These are phyloP conservation scores for Postia placenta DNA, from an alignment of 768 basidiomycete genomes.

Conservation along the genomic window DNA sequence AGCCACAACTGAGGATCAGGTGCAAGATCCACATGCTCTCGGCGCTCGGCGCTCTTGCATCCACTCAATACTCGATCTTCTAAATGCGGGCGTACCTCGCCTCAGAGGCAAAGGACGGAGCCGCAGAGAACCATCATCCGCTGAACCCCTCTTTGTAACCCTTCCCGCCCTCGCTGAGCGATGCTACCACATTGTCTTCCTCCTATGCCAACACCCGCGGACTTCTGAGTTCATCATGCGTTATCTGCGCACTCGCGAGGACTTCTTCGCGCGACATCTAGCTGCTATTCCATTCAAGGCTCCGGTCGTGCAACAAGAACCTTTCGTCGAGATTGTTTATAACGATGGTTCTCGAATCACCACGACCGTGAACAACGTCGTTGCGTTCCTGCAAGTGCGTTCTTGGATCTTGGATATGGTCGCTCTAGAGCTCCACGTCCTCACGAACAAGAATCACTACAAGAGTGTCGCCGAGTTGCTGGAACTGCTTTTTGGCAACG, in stretches of 20 bases:
- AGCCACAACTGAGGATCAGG: slow-evolving; percentile 50
- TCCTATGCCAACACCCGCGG: slow-evolving; percentile 80
- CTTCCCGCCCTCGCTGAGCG: slow-evolving; percentile 81
- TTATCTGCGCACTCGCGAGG: slow-evolving; percentile 81
- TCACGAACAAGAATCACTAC: slow-evolving; percentile 71
- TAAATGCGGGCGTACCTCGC: slow-evolving; percentile 67
- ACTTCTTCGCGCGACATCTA: slow-evolving; percentile 88
- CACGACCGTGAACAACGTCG: slow-evolving; percentile 62
- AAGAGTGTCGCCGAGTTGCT: slow-evolving; percentile 72
- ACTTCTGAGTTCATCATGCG: slow-evolving; percentile 79
- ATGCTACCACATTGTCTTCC: slow-evolving; percentile 76
- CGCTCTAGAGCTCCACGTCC: slow-evolving; percentile 82
- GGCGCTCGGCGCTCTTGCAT: slow-evolving; percentile 65
- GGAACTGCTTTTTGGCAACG: slow-evolving; percentile 74
- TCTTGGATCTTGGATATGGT: slow-evolving; percentile 82
- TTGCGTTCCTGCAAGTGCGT: slow-evolving; percentile 75
- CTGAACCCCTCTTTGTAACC: slow-evolving; percentile 51
- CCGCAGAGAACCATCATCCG: slow-evolving; percentile 19
- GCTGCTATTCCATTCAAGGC: slow-evolving; percentile 63
- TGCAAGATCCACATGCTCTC: slow-evolving; percentile 75
- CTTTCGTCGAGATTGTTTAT: slow-evolving; percentile 59
- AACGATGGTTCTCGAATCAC: slow-evolving; percentile 62
- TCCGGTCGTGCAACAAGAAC: slow-evolving; percentile 42
- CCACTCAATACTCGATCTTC: slow-evolving; percentile 73
- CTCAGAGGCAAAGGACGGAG: slow-evolving; percentile 38